Percentiles rank a stretch among this genome's conserved stretches.
phyloP scores from a whole-genome alignment of 768 basidiomycete genomes.

The Suillus bovinus region DNA sequence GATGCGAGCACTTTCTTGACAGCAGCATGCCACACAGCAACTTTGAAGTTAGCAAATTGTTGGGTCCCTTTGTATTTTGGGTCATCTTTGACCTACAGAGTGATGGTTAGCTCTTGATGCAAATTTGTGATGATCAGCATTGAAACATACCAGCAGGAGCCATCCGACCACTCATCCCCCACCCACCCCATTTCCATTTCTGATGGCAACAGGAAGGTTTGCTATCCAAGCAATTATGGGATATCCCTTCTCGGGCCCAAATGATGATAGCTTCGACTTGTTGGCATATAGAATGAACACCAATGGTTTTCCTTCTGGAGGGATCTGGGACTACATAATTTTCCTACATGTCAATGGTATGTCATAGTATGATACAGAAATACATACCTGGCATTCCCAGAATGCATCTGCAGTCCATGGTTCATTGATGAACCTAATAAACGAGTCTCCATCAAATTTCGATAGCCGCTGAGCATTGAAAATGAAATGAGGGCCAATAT shows the following conservation, averaged over 20 bases:
- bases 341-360: not conserved
- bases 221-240: conserved; percentile 35
- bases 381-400: conserved; percentile 39
- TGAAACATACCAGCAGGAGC: conserved; percentile 37
- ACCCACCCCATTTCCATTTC: conserved; percentile 36
- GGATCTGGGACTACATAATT: conserved; percentile 6
- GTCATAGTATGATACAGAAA: not conserved
- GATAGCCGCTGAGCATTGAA: conserved; percentile 34
- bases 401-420: conserved; percentile 39
- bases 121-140: not conserved
- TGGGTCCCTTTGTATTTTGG: conserved; percentile 5
- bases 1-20: conserved; percentile 10
- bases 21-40: conserved; percentile 13
- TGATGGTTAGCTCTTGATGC: not conserved
- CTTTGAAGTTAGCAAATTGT: conserved; percentile 11
- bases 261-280: conserved; percentile 39
- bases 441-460: conserved; percentile 29
- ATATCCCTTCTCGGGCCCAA: conserved; percentile 40
- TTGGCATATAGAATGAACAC: conserved; percentile 41
- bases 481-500: conserved; percentile 22
- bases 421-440: conserved; percentile 34
- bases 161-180: conserved; percentile 40
- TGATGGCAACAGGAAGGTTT: conserved; percentile 32
- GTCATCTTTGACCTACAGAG: conserved; percentile 8
- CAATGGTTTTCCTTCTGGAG: conserved; percentile 26